Base-by-base conservation (phyloP, 176 grass and related monocot species). In the Areca catechu region DNA sequence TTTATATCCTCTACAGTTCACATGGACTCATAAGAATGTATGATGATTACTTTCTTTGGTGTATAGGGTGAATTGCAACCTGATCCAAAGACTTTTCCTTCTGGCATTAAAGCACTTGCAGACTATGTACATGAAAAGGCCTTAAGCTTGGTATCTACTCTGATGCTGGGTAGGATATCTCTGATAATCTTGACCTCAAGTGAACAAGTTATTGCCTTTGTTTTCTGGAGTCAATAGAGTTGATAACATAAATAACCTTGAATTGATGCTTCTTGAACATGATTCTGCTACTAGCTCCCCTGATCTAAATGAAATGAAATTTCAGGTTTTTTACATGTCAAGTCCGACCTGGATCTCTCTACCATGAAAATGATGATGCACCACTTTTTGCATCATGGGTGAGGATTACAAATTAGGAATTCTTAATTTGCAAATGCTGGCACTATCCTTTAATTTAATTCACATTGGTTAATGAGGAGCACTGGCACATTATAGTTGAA, bases 61-160 rank as follows among this genome's bases (percentile, higher is more conserved):
- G 61, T 77, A 15, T 64, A 96, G 92, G 83, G 65, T 15, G 66
- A 91, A 77, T 74, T 97, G 65, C 58, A 82, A 75, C 92, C 92
- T 68, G 77, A 97, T 82, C 72, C 86, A 5, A 82, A 97, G 22
- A 85, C 76, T 67, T 97, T 97, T 69, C 80, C 92, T 72, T 91
- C 86, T 55, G 86, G 92, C 30, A 87, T 97, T 63, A 91, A 97
- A 76, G 83, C 68, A 59, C 69, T 97, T 77, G 75, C 92, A 43
- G 83, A 97, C 54, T 97, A 91, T 85, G 75, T 97, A 69, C 92
- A 91, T 57, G 66, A 69, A 61, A 97, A 76, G 77, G 86, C 70
- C 73, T 97, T 50, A 84, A 82, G 74, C 86, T 97, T 80, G 92
- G 92, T 54, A 90, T 96, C 22, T 96, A 97, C 25, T 97, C 92